Percentiles rank a stretch among this genome's conserved stretches.
phyloP scores from a whole-genome alignment of 2,329 filamentous ascomycete genomes.

The Rhynchosporium graminicola region DNA sequence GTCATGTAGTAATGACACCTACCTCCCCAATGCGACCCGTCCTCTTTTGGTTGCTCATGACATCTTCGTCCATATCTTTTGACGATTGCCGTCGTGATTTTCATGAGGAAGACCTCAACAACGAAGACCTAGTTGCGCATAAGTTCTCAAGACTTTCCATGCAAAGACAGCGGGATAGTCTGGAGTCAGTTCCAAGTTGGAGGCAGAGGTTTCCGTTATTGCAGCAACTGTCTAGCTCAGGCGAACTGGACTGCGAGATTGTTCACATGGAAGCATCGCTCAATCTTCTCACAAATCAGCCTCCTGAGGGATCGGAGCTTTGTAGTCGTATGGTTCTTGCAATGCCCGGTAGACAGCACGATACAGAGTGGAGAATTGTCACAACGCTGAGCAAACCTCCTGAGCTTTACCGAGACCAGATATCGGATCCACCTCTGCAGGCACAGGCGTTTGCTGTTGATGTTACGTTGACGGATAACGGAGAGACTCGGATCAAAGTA shows the following conservation, averaged over 20 bases:
- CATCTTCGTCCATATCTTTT: constrained; percentile 25
- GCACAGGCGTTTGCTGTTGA: constrained; percentile 23
- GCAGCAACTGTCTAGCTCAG: constrained; percentile 52
- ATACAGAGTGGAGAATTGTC: constrained; percentile 61
- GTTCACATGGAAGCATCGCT: constrained; percentile 64
- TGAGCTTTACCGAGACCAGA: constrained; percentile 43
- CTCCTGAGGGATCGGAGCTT: constrained; percentile 60
- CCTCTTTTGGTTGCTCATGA: constrained; percentile 37
- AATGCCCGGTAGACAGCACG: constrained; percentile 54
- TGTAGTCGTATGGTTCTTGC: constrained; percentile 60
- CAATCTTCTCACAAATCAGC: constrained; percentile 57
- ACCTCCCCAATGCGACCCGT: constrained; percentile 30
- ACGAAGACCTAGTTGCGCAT: constrained; percentile 31
- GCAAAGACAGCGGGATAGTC: constrained; percentile 37
- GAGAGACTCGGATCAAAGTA: constrained; percentile 35
- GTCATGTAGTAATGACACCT: constrained; percentile 19
- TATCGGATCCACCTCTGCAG: constrained; percentile 42
- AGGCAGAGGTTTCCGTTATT: constrained; percentile 59
- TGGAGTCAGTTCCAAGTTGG: constrained; percentile 59
- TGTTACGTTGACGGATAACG: constrained; percentile 23
- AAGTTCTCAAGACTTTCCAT: constrained; percentile 32
- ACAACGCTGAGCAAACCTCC: constrained; percentile 59
- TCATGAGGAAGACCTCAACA: constrained; percentile 31
- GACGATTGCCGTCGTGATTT: constrained; percentile 27
- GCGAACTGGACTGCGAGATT: constrained; percentile 57